These are phyloP conservation scores for Apiospora kogelbergensis DNA, from an alignment of 2,329 filamentous ascomycete genomes.

Conservation along the genomic window DNA sequence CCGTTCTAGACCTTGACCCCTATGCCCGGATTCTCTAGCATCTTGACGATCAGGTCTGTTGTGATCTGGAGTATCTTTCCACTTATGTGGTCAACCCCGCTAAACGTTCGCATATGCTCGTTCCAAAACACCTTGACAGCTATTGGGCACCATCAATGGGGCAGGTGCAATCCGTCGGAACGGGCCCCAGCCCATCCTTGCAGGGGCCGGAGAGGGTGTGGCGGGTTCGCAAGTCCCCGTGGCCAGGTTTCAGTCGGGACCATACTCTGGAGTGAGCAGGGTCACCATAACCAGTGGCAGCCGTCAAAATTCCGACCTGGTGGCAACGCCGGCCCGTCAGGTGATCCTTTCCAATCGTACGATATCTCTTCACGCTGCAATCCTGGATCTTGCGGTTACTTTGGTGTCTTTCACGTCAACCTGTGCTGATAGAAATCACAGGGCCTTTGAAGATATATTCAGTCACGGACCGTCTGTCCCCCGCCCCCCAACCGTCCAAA, in stretches of 20 bases:
- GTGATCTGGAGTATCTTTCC: too few relatives aligned
- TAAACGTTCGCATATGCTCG: too few relatives aligned
- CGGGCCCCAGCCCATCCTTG: too few relatives aligned
- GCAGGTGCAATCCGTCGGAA: neutral
- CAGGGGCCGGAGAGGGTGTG: slow-evolving; percentile 13
- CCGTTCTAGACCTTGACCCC: too few relatives aligned
- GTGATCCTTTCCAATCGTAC: slow-evolving; percentile 51
- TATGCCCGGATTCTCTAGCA: too few relatives aligned
- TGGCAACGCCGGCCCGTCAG: slow-evolving; percentile 14
- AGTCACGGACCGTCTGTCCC: slow-evolving; percentile 30
- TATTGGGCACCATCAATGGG: slow-evolving; percentile 23
- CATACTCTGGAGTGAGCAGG: slow-evolving; percentile 38
- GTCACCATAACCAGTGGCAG: slow-evolving; percentile 49
- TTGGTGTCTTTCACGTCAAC: slow-evolving; percentile 15
- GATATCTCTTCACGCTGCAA: slow-evolving; percentile 21
- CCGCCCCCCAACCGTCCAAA: slow-evolving; percentile 29
- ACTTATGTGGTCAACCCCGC: too few relatives aligned
- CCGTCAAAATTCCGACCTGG: slow-evolving; percentile 17
- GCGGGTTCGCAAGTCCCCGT: slow-evolving; percentile 20
- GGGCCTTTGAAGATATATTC: slow-evolving; percentile 48
- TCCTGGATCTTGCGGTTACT: neutral
- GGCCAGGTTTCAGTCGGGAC: slow-evolving; percentile 35
- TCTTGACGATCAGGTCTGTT: too few relatives aligned
- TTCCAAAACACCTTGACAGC: too few relatives aligned
- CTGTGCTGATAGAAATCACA: slow-evolving; percentile 36